Base-by-base conservation (phyloP, 441 rosid species). In the Gossypium schwendimanii region DNA sequence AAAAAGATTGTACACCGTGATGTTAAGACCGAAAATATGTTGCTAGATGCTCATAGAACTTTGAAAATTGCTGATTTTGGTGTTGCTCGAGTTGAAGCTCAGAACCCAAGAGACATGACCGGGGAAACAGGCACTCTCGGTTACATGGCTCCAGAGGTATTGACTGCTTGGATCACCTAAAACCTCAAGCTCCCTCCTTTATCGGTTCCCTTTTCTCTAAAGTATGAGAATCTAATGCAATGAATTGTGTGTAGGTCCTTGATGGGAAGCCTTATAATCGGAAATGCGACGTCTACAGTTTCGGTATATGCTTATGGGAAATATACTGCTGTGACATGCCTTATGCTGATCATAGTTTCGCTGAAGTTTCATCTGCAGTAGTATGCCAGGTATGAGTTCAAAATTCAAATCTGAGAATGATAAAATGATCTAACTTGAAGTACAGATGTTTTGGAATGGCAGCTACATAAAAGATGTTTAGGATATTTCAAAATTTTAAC, bases 81-180 rank as follows among this genome's bases (percentile, higher is more conserved):
- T 11, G 91, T 88, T 24, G 91, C 93, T 59, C 86, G 89, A 75
- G 88, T 88, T 52, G 93, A 89, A 79, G 93, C 93, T 83, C 89
- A 83, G 70, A 89, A 89, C 72, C 91, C 91, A 67, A 80, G 82
- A 55, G 93, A 87, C 76, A 89, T 89, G 91, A 89, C 93, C 0
- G 93, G 93, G 71, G 93, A 87, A 79, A 89, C 93, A n/a, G 91
- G 93, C 66, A 89, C 89, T 45, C 93, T 86, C 58, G 93, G 91
- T 15, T 89, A 89, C 84, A 89, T 87, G 91, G 93, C 89, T 59
- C 93, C 91, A 2, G 93, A 89, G 91, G 93, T 88, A 86, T 66
- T 53, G 36, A 41, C 53, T 65, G 20, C 54, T 39, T 63, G 15
- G 28, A 45, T 45, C 69, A n/a, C 39, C 71, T 23, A 58, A 59